Evolutionary conservation across 2,329 filamentous ascomycete genomes (phyloP), one percentile per base, ranked within the genome.

Genomic region (Alternaria sp.): DNA sequence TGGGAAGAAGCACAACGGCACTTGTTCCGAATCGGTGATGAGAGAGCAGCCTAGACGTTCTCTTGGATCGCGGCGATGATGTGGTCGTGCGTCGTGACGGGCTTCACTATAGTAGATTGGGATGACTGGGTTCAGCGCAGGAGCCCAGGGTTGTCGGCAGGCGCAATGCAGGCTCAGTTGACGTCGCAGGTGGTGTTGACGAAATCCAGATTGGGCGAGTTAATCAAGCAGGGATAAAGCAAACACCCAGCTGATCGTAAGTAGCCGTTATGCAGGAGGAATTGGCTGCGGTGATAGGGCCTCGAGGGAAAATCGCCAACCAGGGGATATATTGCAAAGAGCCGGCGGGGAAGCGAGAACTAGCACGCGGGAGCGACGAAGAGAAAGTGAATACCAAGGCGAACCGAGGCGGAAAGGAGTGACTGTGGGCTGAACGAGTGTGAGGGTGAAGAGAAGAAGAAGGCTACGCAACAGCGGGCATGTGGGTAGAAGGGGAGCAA

Each of bases 201-300:
- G 68, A 64, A 49, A 69, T 66, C 63, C 68, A 69, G 67, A 71
- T 62, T 62, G 59, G 65, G 62, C 57, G 68, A 55, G 68, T 73
- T 69, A 77, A 75, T 73, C 65, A 75, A 63, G 74, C 75, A 77
- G 74, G 74, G 74, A 71, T 66, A 67, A 63, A 64, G 62, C 55
- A 43, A 59, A 32, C 50, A 62, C 43, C 68, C 72, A 66, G 73
- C 63, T 70, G 73, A 72, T 68, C 63, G 64, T 63, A 50, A 68
- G 62, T 58, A 62, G 65, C 64, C 67, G 68, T 63, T 67, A 68
- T 63, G 62, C 66, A 65, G 66, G 59, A 68, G 65, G 73, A 69
- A 66, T 56, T 67, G 64, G 54, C 25, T 38, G 63, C 57, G 49
- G 64, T 59, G 68, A 73, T 72, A 66, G 69, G 72, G 63, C 62